Evolutionary conservation across 257 asterid genomes (phyloP).

Genomic region (Striga asiatica): DNA sequence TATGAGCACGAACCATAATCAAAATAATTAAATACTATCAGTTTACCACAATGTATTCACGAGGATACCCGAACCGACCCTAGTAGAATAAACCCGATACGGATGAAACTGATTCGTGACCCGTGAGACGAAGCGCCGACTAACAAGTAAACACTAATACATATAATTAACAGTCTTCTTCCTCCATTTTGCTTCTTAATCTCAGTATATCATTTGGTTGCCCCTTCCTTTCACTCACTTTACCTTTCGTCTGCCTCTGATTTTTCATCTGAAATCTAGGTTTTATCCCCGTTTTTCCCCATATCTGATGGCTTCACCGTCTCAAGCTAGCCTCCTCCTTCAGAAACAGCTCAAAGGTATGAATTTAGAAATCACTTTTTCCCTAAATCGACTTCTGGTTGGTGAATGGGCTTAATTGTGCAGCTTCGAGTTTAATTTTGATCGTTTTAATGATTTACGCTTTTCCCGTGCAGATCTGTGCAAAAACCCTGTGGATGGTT

Average conservation of each 20-base stretch:
- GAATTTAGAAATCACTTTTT: neutral
- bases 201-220: neutral
- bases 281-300: neutral
- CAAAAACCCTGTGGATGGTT: conserved; percentile 91
- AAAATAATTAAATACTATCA: no score
- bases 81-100: no score
- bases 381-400: neutral
- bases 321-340: conserved; percentile 88
- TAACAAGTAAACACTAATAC: conserved; percentile 13
- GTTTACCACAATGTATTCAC: no score
- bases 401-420: conserved; percentile 11
- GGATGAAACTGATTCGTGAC: no score
- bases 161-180: neutral
- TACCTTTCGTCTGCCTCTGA: conserved; percentile 8
- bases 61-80: no score
- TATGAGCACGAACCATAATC: no score
- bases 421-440: conserved; percentile 16
- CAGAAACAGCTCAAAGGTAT: conserved; percentile 93
- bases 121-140: neutral
- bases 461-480: conserved; percentile 65
- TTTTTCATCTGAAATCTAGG: conserved; percentile 13
- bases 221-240: conserved; percentile 4
- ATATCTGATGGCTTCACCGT: conserved; percentile 58
- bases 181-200: conserved; percentile 11
- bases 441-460: conserved; percentile 37